These are phyloP conservation scores for Plasmodium vivax DNA, from an alignment of 169 alveolate species.

Conservation along the genomic window DNA sequence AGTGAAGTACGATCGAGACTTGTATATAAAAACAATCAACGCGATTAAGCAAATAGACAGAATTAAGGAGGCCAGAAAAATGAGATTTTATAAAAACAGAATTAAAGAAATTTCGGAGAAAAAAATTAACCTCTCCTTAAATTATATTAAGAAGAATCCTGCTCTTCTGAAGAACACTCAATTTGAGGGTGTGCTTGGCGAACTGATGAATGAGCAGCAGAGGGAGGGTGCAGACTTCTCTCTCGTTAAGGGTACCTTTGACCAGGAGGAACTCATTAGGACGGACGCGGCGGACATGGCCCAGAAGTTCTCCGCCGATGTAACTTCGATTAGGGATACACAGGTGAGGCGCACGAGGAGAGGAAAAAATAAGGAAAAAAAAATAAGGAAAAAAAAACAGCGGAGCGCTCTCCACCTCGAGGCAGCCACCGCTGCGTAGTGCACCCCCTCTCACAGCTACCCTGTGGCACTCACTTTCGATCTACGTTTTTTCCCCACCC, in stretches of 20 bases:
- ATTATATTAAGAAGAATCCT: constrained; percentile 59
- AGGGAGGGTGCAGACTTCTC: not conserved
- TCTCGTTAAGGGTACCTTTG: constrained; percentile 17
- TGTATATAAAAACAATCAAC: constrained; percentile 95
- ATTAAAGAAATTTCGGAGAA: constrained; percentile 27
- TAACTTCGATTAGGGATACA: not conserved
- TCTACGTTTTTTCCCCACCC: not conserved
- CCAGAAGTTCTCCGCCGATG: constrained; percentile 10
- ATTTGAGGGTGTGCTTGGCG: constrained; percentile 37
- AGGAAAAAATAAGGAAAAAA: not conserved
- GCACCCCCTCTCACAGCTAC: not conserved
- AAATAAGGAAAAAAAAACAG: not conserved
- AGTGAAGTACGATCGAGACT: constrained; percentile 95
- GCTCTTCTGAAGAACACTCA: constrained; percentile 26
- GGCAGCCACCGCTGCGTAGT: not conserved
- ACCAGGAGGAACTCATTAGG: constrained; percentile 11
- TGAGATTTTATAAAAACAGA: constrained; percentile 78
- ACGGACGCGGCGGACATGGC: not conserved
- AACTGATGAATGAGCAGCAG: not conserved
- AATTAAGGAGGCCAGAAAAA: constrained; percentile 92
- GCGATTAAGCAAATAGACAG: constrained; percentile 96
- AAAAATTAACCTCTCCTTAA: constrained; percentile 44
- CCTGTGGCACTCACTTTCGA: not conserved
- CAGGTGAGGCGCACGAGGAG: constrained; percentile 49
- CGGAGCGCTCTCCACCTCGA: not conserved